phyloP scores from a whole-genome alignment of 2,329 filamentous ascomycete genomes.

The Aureobasidium melanogenum region DNA sequence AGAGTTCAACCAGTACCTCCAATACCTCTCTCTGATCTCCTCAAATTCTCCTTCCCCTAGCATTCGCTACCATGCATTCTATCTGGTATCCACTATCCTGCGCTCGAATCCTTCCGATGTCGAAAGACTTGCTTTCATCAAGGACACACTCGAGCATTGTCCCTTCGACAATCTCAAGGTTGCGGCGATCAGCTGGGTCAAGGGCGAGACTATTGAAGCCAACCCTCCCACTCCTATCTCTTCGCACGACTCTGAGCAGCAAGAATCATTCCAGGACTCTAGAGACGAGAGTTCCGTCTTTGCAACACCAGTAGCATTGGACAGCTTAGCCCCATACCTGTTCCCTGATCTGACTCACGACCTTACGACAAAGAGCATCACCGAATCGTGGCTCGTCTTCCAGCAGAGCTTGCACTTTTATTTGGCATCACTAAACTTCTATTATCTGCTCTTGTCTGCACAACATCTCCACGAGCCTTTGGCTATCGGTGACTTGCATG shows the following conservation, averaged over 20 bases:
- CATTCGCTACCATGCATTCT: constrained; percentile 40
- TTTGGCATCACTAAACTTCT: constrained; percentile 49
- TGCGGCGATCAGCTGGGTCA: constrained; percentile 52
- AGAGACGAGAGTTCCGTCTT: constrained; percentile 31
- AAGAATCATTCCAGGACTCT: background rate
- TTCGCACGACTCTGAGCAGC: constrained; percentile 4
- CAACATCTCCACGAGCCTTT: constrained; percentile 38
- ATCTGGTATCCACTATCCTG: constrained; percentile 40
- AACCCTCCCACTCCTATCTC: constrained; percentile 23
- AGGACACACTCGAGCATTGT: constrained; percentile 46
- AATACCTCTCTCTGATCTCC: constrained; percentile 39
- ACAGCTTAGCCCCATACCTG: constrained; percentile 41
- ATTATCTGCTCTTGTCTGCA: constrained; percentile 47
- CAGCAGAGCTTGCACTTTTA: constrained; percentile 45
- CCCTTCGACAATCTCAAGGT: constrained; percentile 47
- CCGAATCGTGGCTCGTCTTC: constrained; percentile 37
- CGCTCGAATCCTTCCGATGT: constrained; percentile 45
- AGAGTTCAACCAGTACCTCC: constrained; percentile 44
- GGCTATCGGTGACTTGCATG: constrained; percentile 37
- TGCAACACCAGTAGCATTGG: constrained; percentile 38
- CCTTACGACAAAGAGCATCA: constrained; percentile 30
- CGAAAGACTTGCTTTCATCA: constrained; percentile 45
- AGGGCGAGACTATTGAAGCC: constrained; percentile 48
- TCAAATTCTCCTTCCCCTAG: constrained; percentile 40
- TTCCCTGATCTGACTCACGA: constrained; percentile 41